phyloP scores from a whole-genome alignment of 306 rosid genomes.

The Fagus crenata region DNA sequence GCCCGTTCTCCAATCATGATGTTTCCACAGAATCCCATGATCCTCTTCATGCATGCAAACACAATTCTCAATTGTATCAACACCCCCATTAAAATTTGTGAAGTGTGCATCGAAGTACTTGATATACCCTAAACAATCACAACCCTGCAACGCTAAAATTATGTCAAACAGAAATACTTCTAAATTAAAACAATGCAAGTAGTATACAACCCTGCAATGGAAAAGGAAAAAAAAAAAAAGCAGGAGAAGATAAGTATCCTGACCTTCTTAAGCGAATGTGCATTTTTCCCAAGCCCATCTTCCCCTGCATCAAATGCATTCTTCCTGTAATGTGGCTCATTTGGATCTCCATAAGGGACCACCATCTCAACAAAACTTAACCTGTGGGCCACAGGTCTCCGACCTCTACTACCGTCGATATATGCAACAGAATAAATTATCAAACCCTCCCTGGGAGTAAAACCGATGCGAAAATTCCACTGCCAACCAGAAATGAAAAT shows the following conservation, averaged over 20 bases:
- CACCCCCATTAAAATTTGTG: constrained; percentile 70
- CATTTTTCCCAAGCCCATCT: constrained; percentile 80
- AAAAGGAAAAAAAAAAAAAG: not conserved
- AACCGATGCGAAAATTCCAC: constrained; percentile 86
- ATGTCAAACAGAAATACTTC: constrained; percentile 22
- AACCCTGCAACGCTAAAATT: constrained; percentile 53
- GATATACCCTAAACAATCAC: constrained; percentile 77
- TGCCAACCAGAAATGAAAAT: constrained; percentile 39
- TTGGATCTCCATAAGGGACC: constrained; percentile 86
- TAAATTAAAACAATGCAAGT: constrained; percentile 12
- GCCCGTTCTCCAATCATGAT: constrained; percentile 90
- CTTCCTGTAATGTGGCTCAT: constrained; percentile 82
- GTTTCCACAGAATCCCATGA: constrained; percentile 83
- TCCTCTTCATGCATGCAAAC: constrained; percentile 86
- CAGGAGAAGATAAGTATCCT: constrained; percentile 5
- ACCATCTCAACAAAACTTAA: constrained; percentile 86
- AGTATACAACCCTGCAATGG: constrained; percentile 1
- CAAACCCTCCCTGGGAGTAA: constrained; percentile 75
- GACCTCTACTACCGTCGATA: constrained; percentile 71
- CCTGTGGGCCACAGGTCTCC: constrained; percentile 75
- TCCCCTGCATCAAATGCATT: constrained; percentile 90
- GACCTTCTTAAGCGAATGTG: constrained; percentile 85
- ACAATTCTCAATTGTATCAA: constrained; percentile 81
- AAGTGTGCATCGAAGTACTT: constrained; percentile 78
- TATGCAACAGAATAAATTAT: constrained; percentile 70